These are phyloP conservation scores for Raddia distichophylla DNA, from an alignment of 176 grass and related monocot species.

Conservation along the genomic window DNA sequence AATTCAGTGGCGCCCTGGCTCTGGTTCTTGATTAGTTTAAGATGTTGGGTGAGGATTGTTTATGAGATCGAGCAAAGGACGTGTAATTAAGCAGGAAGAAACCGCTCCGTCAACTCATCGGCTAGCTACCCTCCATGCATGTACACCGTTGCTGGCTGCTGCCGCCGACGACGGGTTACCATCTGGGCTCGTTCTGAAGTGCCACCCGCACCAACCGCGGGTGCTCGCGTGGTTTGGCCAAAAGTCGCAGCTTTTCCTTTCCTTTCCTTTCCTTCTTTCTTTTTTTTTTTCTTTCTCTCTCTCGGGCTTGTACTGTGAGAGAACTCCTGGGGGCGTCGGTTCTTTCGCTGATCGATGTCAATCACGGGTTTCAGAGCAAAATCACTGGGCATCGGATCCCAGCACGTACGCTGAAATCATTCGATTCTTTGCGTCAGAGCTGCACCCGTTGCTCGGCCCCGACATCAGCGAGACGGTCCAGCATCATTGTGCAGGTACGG, in stretches of 20 bases:
- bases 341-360: too few relatives aligned
- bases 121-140: too few relatives aligned
- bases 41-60: not conserved
- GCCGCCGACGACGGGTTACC: not conserved
- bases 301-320: too few relatives aligned
- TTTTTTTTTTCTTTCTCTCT: too few relatives aligned
- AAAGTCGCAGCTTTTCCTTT: not conserved
- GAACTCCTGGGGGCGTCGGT: too few relatives aligned
- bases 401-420: not conserved
- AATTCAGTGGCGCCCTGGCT: not conserved
- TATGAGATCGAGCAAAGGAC: not conserved
- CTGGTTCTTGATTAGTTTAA: not conserved
- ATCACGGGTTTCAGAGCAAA: not conserved
- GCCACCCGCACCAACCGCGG: not conserved
- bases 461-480: not conserved
- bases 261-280: too few relatives aligned
- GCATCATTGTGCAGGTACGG: not conserved
- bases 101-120: not conserved
- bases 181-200: not conserved
- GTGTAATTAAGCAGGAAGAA: not conserved
- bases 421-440: not conserved
- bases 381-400: not conserved
- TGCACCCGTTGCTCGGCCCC: not conserved
- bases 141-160: too few relatives aligned
- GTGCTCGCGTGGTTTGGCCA: not conserved